Base-by-base conservation (phyloP, 2,329 filamentous ascomycete species). In the Eutypella sp. region DNA sequence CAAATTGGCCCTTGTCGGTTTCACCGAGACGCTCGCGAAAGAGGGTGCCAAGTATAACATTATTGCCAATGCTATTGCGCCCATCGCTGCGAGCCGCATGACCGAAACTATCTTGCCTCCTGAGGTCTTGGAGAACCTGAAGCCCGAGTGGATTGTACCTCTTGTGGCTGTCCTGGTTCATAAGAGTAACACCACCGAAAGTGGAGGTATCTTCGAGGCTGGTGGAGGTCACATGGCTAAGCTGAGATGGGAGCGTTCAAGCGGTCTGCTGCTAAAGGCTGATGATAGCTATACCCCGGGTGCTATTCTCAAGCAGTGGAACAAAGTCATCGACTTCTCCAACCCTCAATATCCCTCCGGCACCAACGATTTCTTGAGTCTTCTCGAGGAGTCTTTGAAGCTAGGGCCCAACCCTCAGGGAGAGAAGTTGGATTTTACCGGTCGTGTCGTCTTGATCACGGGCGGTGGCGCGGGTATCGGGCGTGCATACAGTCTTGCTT, bases 11-110 rank as follows among this genome's bases (percentile, higher is more conserved):
- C 84, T 95, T 74, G 90, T 99, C 51, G 93, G 92, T 57, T 97
- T 97, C 75, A 96, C 91, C 33, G 92, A 99, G 78, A 96, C 93
- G 4, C 79, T 99, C 52, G 93, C 93, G 49, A 97, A 97, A 78
- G 93, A 99, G 75, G 93, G 93, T 56, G 76, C 81, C 65, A 97
- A 97, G 73, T 99, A 99, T 76, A 97, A 97, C 78, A 97, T 99
- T 58, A 72, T 96, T 60, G 82, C 78, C 75, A 99, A 99, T 69
- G 89, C 89, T 59, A 95, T 99, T 72, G 90, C 93, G 16, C 93
- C 93, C 44, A 91, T 96, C 62, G 92, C 92, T 57, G 93, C 91
- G 50, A 93, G 87, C 72, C 84, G 92, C 66, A 95, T 97, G 90
- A 96, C 91, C 37, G 82, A 90, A 67, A 96, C 92, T 16, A 79